Conservation (phyloP, 352 stramenopile species). For the Pythium chondricola region DNA sequence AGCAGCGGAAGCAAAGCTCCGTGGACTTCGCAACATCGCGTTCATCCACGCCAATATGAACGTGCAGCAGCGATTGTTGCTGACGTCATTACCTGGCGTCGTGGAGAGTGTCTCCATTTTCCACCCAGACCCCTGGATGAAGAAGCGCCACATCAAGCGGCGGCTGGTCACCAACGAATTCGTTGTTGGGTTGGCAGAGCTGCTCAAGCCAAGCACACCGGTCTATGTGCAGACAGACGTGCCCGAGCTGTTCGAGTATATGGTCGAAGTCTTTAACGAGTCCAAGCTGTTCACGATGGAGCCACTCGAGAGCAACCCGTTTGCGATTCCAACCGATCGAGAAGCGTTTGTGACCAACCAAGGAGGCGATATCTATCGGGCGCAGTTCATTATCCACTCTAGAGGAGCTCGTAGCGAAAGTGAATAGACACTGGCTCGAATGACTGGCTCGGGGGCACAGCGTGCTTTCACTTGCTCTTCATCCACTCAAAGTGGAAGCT, state of each 20-base stretch:
- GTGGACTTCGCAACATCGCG: constrained; percentile 52
- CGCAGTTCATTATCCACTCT: constrained; percentile 15
- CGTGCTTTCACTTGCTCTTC: constrained; percentile 1
- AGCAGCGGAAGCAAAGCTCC: constrained; percentile 29
- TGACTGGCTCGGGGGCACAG: too few relatives aligned
- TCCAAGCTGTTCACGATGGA: constrained; percentile 37
- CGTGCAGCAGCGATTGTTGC: constrained; percentile 51
- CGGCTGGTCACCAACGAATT: constrained; percentile 69
- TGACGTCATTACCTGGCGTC: constrained; percentile 46
- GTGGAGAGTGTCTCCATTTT: constrained; percentile 83
- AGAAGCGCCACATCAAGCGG: constrained; percentile 82
- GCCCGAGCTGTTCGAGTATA: constrained; percentile 76
- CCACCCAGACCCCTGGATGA: constrained; percentile 87
- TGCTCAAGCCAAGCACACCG: constrained; percentile 46
- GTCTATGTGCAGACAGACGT: constrained; percentile 84
- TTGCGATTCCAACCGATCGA: constrained; percentile 66
- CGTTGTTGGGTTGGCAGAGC: constrained; percentile 45
- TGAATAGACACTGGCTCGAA: too few relatives aligned
- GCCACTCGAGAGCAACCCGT: constrained; percentile 40
- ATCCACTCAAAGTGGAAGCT: constrained; percentile 26
- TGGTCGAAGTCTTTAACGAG: constrained; percentile 69
- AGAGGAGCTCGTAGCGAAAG: too few relatives aligned
- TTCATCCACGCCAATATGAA: constrained; percentile 87
- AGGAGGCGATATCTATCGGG: constrained; percentile 65
- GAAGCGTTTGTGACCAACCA: constrained; percentile 61